A percentile compares a stretch with the other conserved stretches of the same genome.
These are phyloP conservation scores for Metschnikowia santaceciliae DNA, from an alignment of 805 yeast genomes.

Conservation along the genomic window DNA sequence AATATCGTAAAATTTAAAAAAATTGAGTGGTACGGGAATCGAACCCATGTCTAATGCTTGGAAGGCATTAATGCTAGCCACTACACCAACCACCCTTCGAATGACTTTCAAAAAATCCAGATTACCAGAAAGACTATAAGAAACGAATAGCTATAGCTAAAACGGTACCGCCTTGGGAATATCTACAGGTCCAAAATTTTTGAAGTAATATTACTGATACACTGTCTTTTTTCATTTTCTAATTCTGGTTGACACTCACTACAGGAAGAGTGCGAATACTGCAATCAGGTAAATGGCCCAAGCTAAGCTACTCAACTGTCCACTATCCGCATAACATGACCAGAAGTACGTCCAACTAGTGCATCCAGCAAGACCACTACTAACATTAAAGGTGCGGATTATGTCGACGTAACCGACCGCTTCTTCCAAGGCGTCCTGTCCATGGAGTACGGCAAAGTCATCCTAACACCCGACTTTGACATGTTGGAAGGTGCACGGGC, in stretches of 20 bases:
- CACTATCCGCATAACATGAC: background rate
- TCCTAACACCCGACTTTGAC: conserved; percentile 56
- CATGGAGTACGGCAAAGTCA: conserved; percentile 46
- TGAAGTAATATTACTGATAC: too few relatives aligned
- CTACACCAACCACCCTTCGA: conserved; percentile 78
- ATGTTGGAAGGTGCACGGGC: conserved; percentile 86
- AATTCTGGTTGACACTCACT: background rate
- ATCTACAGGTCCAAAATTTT: too few relatives aligned
- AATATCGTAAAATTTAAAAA: conserved; percentile 16
- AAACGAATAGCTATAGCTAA: too few relatives aligned
- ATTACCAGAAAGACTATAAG: too few relatives aligned
- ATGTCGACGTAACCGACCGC: conserved; percentile 51
- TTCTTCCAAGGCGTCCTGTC: conserved; percentile 34
- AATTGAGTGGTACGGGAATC: conserved; percentile 83
- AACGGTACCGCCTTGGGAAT: too few relatives aligned
- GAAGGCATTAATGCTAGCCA: conserved; percentile 91
- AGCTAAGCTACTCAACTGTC: background rate
- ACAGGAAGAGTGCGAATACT: background rate
- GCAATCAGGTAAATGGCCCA: too few relatives aligned
- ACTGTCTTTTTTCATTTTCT: too few relatives aligned
- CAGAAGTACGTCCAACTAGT: background rate
- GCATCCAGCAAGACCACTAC: background rate
- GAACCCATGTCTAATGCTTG: conserved; percentile 94
- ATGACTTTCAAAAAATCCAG: background rate
- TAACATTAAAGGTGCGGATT: background rate